Evolutionary conservation across 2,329 filamentous ascomycete species (phyloP), one percentile per base, ranked within the genome.

Genomic region (Neopestalotiopsis sp.): DNA sequence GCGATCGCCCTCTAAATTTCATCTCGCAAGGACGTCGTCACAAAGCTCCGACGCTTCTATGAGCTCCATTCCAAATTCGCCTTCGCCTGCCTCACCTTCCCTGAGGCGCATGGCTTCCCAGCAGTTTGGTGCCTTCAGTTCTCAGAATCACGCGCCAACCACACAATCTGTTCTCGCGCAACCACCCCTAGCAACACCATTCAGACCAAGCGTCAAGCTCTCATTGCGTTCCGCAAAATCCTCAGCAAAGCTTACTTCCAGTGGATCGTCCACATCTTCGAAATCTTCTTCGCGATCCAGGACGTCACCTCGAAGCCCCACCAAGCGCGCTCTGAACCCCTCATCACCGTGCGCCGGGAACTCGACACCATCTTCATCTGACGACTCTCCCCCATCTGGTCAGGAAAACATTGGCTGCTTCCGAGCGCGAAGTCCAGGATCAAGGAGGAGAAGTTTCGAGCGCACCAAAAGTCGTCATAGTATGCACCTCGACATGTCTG

Each of bases 1-100:
- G 68, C 89, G 94, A 75, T 98, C 95, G n/a, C 95, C 95, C 12
- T 97, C 95, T 40, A 97, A 96, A 80, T 95, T 96, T 79, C 87
- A 89, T 68, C 83, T 97, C 45, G 79, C 81, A 65, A 84, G 85
- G 71, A 79, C 83, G 60, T 80, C 80, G 59, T 87, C 86, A 0
- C 82, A 85, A 65, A 75, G 76, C 71, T 83, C 84, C 14, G 81
- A 86, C 28, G 58, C 72, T n/a, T 71, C 75, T 30, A 63, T 28
- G 42, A 77, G 78, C 71, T 88, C 89, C 67, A 82, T 84, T 60
- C 85, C 87, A 45, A 82, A 90, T 58, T 90, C 90, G 30, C 89
- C 90, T 34, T 86, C 86, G 28, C 83, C 85, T 67, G 82, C 85
- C 70, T 83, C 86, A 9, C 86, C 85, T 4, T 78, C 77, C 17